Base-by-base conservation (phyloP, 1,284 basidiomycete genomes). In the Anthracocystis setariae region DNA sequence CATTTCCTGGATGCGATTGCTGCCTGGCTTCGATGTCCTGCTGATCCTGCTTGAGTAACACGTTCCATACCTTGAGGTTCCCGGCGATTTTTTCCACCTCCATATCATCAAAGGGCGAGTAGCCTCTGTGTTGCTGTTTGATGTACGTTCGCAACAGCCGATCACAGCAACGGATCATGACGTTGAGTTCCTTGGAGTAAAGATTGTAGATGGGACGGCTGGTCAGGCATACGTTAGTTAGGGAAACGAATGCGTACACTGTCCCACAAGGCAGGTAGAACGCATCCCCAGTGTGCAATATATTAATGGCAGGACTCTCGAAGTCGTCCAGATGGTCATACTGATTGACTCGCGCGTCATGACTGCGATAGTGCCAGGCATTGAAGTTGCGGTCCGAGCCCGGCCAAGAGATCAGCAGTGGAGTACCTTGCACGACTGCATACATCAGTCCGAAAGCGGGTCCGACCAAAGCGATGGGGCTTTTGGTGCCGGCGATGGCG, bases 341-440 rank as follows among this genome's bases (percentile, higher is more conserved):
- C 10, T 52, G 48, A 25, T 17, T 47, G 32, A 29, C 25, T 2
- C 43, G 21, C 17, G 40, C 15, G 8, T 21, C 42, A 20, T 49
- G 45, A 27, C 40, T 67, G 12, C 29, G 15, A 5, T 46, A 49
- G 18, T 45, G 38, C 60, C 55, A 69, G 5, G 45, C 24, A 17
- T 46, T 43, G 45, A 55, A 54, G 37, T 69, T 69, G 25, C 37
- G 40, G 5, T 57, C 38, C 9, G 66, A 47, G 24, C n/a, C 5
- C 1, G 66, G 66, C 64, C 64, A 67, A 18, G 57, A 45, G 21
- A 67, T 46, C 20, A 67, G 33, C 15, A 67, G 57, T n/a, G 61
- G 46, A 18, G 53, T 38, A 13, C 64, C 64, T 23, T 67, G 57
- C 42, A 55, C 48, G 4, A 67, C 49, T 2, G 49, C 38, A n/a